These are phyloP conservation scores for Gliomastix tumulicola DNA, from an alignment of 2,329 filamentous ascomycete species.

Conservation along the genomic window DNA sequence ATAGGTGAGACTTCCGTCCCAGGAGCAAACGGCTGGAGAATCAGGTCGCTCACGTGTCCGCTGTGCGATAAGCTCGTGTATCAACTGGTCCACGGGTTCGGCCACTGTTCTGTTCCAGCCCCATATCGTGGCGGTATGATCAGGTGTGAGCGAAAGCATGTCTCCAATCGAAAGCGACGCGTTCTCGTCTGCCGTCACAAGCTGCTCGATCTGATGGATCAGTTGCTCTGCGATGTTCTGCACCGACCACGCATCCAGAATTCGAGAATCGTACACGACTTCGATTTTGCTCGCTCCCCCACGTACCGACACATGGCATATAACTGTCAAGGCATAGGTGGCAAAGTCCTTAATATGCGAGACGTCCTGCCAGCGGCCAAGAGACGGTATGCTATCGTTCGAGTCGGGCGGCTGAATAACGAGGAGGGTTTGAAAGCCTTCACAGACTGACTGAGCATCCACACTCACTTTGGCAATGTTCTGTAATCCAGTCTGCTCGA, in stretches of 20 bases:
- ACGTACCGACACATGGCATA: too few relatives aligned
- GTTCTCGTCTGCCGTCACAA: too few relatives aligned
- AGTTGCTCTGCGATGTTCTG: not conserved
- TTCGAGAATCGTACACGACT: not conserved
- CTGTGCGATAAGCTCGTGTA: not conserved
- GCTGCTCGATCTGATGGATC: not conserved
- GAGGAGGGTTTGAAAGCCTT: conserved; percentile 5
- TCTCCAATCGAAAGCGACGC: not conserved
- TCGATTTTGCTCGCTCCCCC: too few relatives aligned
- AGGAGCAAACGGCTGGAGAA: conserved; percentile 13
- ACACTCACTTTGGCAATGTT: conserved; percentile 7
- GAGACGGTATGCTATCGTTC: too few relatives aligned
- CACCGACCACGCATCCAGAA: not conserved
- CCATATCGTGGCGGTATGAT: not conserved
- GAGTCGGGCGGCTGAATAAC: conserved; percentile 3
- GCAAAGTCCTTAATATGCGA: too few relatives aligned
- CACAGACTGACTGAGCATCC: conserved; percentile 5
- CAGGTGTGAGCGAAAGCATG: not conserved
- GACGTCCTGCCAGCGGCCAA: too few relatives aligned
- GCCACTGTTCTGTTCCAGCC: not conserved
- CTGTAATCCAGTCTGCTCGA: conserved; percentile 12
- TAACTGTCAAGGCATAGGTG: too few relatives aligned
- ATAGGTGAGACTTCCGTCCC: conserved; percentile 14
- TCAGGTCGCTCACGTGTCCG: conserved; percentile 10
- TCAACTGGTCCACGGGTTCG: not conserved